Percentiles rank a stretch among this genome's conserved stretches.
These are phyloP conservation scores for Colletotrichum musae DNA, from an alignment of 2,329 filamentous ascomycete genomes.

Conservation along the genomic window DNA sequence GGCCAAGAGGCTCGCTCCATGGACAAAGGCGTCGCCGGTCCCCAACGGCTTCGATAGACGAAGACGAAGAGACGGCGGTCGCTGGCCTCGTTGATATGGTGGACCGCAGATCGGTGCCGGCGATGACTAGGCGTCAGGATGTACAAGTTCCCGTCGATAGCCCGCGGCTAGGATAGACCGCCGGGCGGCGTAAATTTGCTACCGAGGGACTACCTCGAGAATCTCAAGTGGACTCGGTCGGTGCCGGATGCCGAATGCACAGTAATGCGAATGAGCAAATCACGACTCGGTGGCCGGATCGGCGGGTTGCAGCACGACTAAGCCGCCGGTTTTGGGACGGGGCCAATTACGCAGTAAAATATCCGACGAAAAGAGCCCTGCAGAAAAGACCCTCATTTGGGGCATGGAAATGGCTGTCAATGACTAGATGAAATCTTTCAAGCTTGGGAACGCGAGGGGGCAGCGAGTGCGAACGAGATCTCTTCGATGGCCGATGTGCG, in stretches of 20 bases:
- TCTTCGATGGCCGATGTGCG: no score
- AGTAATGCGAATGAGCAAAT: not conserved
- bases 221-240: not conserved
- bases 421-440: not conserved
- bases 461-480: not conserved
- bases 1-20: conserved; percentile 1
- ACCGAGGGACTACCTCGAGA: conserved; percentile 14
- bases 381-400: not conserved
- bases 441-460: not conserved
- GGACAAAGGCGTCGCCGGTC: not conserved
- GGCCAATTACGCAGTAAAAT: not conserved
- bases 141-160: conserved; percentile 11
- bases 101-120: conserved; percentile 20
- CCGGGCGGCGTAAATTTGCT: not conserved
- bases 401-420: conserved; percentile 7
- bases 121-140: not conserved
- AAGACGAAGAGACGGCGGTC: not conserved
- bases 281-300: conserved; percentile 6
- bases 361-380: conserved; percentile 18
- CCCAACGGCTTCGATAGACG: not conserved
- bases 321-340: not conserved
- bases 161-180: not conserved
- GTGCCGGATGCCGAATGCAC: not conserved
- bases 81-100: not conserved
- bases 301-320: conserved; percentile 3